Evolutionary conservation across 441 rosid species (phyloP).

Genomic region (Brassica hybrid): DNA sequence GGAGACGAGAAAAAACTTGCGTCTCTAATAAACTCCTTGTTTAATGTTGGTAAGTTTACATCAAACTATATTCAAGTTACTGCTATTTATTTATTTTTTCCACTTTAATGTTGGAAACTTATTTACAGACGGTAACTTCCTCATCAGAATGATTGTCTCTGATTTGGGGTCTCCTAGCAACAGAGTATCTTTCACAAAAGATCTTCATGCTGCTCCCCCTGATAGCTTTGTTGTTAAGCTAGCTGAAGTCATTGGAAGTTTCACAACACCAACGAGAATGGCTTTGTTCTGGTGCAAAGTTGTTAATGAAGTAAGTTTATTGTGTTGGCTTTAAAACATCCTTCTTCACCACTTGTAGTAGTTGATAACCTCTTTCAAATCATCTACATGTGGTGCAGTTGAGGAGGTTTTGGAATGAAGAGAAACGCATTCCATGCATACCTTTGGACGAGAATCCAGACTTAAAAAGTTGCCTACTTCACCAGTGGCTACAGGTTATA

Average conservation of each 20-base stretch:
- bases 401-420: slow-evolving; percentile 81
- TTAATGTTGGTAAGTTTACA: slow-evolving; percentile 60
- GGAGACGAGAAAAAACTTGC: slow-evolving; percentile 59
- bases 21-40: slow-evolving; percentile 53
- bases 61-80: slow-evolving; percentile 6
- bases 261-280: slow-evolving; percentile 72
- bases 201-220: slow-evolving; percentile 88
- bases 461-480: slow-evolving; percentile 80
- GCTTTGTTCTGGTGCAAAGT: slow-evolving; percentile 82
- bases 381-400: slow-evolving; percentile 61
- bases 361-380: slow-evolving; percentile 35
- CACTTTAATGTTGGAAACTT: slow-evolving; percentile 67
- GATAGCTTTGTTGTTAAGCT: slow-evolving; percentile 75
- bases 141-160: slow-evolving; percentile 64
- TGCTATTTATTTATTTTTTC: slow-evolving; percentile 45
- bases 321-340: neutral
- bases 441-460: slow-evolving; percentile 75
- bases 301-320: slow-evolving; percentile 72
- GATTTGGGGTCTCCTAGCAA: slow-evolving; percentile 50
- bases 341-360: slow-evolving; percentile 19
- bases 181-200: slow-evolving; percentile 59
- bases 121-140: slow-evolving; percentile 81
- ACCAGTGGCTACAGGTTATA: slow-evolving; percentile 89
- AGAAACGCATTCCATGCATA: slow-evolving; percentile 72
- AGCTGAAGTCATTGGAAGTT: slow-evolving; percentile 92